These are phyloP conservation scores for Barnettozyma pratensis DNA, from an alignment of 805 yeast genomes.

Conservation along the genomic window DNA sequence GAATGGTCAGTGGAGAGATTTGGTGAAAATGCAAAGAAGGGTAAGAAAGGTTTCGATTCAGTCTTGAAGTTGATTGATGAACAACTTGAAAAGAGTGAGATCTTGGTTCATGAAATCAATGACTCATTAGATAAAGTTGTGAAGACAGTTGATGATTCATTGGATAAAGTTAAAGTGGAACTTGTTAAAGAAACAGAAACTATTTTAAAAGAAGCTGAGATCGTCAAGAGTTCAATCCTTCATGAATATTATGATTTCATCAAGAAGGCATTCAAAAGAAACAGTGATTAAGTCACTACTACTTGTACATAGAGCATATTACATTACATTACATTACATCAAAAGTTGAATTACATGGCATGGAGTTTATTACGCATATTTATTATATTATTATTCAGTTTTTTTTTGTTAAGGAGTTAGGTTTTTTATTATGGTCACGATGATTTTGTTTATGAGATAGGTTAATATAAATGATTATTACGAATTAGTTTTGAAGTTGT, in stretches of 20 bases:
- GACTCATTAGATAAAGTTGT: conserved; percentile 23
- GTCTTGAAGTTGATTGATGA: conserved; percentile 54
- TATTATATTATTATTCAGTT: neutral
- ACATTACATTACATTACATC: neutral
- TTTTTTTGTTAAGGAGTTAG: no score
- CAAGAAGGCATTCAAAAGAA: conserved; percentile 20
- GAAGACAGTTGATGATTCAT: conserved; percentile 27
- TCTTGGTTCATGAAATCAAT: conserved; percentile 18
- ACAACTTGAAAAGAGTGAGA: conserved; percentile 29
- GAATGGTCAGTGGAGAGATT: conserved; percentile 91
- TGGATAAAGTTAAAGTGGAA: conserved; percentile 40
- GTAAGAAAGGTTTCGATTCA: conserved; percentile 78
- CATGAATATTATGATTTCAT: conserved; percentile 20
- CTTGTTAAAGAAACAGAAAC: conserved; percentile 38
- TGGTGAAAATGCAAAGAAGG: conserved; percentile 78
- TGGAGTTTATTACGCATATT: neutral
- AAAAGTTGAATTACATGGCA: neutral
- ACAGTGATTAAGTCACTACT: neutral
- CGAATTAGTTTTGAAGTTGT: no score
- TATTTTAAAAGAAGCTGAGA: conserved; percentile 24
- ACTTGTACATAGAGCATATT: neutral
- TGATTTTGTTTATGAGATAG: no score
- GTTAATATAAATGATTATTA: no score
- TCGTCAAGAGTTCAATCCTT: conserved; percentile 19
- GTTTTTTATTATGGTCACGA: no score